phyloP scores from a whole-genome alignment of 2,329 filamentous ascomycete species.

The Fusarium tjaetaba region DNA sequence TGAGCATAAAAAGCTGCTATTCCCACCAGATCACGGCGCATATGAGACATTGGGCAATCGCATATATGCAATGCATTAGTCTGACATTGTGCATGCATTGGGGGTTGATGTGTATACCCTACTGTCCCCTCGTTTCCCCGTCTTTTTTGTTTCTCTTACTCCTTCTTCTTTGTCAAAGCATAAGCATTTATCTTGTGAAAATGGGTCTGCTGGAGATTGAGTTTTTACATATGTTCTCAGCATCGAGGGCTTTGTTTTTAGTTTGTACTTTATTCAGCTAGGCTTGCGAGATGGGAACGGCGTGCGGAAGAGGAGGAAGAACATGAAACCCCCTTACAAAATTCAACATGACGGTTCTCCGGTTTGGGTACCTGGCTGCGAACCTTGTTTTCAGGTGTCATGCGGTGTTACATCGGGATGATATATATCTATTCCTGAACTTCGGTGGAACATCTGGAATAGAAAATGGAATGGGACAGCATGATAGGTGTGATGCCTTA shows the following conservation, averaged over 20 bases:
- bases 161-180: conserved; percentile 22
- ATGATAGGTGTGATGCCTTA: conserved; percentile 4
- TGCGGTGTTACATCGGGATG: conserved; percentile 42
- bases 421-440: conserved; percentile 13
- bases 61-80: conserved; percentile 20
- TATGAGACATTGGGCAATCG: conserved; percentile 23
- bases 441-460: conserved; percentile 8
- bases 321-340: not conserved
- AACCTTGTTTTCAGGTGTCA: conserved; percentile 32
- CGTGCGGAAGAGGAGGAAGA: not conserved
- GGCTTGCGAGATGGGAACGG: conserved; percentile 27
- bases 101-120: conserved; percentile 15
- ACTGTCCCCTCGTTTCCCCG: conserved; percentile 3
- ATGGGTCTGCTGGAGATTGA: conserved; percentile 18
- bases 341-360: not conserved
- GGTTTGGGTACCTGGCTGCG: conserved; percentile 34
- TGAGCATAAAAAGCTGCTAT: not conserved
- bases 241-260: conserved; percentile 13
- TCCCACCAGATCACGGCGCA: not conserved
- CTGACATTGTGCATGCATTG: conserved; percentile 28
- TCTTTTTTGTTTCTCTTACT: conserved; percentile 25
- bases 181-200: conserved; percentile 13
- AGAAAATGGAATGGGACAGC: conserved; percentile 12
- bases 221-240: not conserved
- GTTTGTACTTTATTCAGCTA: conserved; percentile 38